phyloP scores from a whole-genome alignment of 2,329 filamentous ascomycete species.

The Meredithiella fracta region DNA sequence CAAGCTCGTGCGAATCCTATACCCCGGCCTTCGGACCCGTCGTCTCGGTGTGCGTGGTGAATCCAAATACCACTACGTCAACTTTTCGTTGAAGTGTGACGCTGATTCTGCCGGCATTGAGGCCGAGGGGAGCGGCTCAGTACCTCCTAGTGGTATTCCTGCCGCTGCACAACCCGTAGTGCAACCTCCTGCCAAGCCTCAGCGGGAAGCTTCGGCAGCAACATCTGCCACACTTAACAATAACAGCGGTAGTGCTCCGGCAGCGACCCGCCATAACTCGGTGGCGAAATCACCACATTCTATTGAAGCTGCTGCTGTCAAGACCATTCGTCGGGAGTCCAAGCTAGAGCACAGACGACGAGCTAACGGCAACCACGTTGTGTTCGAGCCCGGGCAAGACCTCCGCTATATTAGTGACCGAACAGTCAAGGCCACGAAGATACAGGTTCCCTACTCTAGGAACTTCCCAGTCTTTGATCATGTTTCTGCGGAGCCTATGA shows the following conservation, averaged over 20 bases:
- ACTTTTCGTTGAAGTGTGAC: constrained; percentile 45
- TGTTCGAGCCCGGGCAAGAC: constrained; percentile 13
- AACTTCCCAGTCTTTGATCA: constrained; percentile 24
- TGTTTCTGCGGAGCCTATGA: constrained; percentile 49
- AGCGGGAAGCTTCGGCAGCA: constrained; percentile 2
- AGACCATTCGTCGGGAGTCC: background rate
- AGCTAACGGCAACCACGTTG: background rate
- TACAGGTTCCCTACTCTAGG: constrained; percentile 44
- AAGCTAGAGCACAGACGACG: constrained; percentile 3
- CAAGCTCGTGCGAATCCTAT: constrained; percentile 89
- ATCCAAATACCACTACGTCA: constrained; percentile 93
- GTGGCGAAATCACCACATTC: background rate
- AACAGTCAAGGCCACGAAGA: constrained; percentile 39
- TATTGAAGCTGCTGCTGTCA: background rate
- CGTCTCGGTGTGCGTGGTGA: constrained; percentile 85
- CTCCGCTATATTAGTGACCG: constrained; percentile 26
- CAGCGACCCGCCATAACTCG: background rate
- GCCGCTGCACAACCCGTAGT: background rate
- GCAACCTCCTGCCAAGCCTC: background rate
- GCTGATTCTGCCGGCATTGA: constrained; percentile 11
- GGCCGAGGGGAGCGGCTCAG: background rate
- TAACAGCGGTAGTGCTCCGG: background rate
- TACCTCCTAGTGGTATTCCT: background rate
- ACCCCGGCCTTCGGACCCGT: constrained; percentile 84
- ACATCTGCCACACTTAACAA: background rate